Evolutionary conservation across 805 yeast genomes (phyloP).

Genomic region (Metschnikowia baotianmanensis): DNA sequence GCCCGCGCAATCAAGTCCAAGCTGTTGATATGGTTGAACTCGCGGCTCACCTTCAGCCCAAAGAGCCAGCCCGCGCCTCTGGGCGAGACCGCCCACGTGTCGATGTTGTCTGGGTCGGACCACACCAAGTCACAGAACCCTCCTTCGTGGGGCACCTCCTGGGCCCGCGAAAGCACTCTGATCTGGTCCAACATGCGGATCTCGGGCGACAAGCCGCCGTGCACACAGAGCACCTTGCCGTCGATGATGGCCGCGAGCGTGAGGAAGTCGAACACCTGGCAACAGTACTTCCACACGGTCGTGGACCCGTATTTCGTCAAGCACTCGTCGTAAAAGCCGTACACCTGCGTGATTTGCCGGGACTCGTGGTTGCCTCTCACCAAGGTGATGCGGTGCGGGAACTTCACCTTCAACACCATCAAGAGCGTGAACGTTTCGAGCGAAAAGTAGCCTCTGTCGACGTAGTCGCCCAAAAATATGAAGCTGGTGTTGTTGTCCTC

Average conservation of each 20-base stretch:
- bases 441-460: slow-evolving; percentile 95
- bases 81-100: slow-evolving; percentile 97
- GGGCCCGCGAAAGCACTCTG: slow-evolving; percentile 90
- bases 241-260: slow-evolving; percentile 95
- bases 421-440: slow-evolving; percentile 90
- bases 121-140: slow-evolving; percentile 97
- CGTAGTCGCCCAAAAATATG: slow-evolving; percentile 92
- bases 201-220: slow-evolving; percentile 96
- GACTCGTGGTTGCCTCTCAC: slow-evolving; percentile 98
- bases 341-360: slow-evolving; percentile 97
- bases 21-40: slow-evolving; percentile 93
- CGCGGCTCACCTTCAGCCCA: slow-evolving; percentile 91
- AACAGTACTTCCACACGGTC: slow-evolving; percentile 94
- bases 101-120: slow-evolving; percentile 98
- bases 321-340: slow-evolving; percentile 97
- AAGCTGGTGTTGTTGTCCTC: slow-evolving; percentile 62
- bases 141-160: slow-evolving; percentile 98
- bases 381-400: slow-evolving; percentile 79
- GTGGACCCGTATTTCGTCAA: slow-evolving; percentile 89
- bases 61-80: slow-evolving; percentile 99
- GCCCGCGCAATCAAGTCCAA: slow-evolving; percentile 89
- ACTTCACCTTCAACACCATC: slow-evolving; percentile 90
- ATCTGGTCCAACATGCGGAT: slow-evolving; percentile 96
- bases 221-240: slow-evolving; percentile 91
- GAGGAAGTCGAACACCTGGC: slow-evolving; percentile 92